These are phyloP conservation scores for Antitrichia curtipendula DNA, from an alignment of 225 moss, liverwort and hornwort species.

Conservation along the genomic window DNA sequence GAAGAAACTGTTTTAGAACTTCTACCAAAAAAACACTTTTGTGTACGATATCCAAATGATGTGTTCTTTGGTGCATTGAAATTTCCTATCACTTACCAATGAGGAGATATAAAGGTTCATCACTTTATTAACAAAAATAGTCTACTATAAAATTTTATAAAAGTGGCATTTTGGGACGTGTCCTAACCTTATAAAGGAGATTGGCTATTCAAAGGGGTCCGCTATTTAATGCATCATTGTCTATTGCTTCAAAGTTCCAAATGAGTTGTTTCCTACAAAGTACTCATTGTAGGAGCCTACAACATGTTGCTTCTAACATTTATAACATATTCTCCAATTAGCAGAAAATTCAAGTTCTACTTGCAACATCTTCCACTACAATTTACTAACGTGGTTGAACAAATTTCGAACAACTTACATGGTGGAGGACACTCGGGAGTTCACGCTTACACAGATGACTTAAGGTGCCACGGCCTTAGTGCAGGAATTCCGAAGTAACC, in stretches of 20 bases:
- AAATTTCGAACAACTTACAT: too few relatives aligned
- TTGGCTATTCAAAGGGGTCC: fast-evolving
- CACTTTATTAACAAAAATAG: fast-evolving
- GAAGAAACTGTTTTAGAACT: background rate
- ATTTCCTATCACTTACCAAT: background rate
- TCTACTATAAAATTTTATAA: background rate
- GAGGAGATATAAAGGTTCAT: background rate
- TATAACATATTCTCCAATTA: background rate
- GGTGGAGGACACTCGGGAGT: too few relatives aligned
- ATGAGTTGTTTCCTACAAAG: background rate
- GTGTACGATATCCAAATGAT: background rate
- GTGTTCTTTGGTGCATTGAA: background rate
- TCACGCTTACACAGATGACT: background rate
- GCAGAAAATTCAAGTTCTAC: background rate
- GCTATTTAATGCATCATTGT: background rate
- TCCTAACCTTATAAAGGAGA: too few relatives aligned
- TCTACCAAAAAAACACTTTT: too few relatives aligned
- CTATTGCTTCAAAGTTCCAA: background rate
- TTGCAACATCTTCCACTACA: background rate
- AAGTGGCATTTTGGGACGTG: too few relatives aligned
- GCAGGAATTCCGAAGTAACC: background rate
- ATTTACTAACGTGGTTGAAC: background rate
- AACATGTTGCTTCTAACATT: background rate
- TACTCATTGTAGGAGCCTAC: background rate
- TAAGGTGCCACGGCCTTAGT: background rate